Conservation (phyloP, 2,329 filamentous ascomycete genomes). For the Fusarium sp. region DNA sequence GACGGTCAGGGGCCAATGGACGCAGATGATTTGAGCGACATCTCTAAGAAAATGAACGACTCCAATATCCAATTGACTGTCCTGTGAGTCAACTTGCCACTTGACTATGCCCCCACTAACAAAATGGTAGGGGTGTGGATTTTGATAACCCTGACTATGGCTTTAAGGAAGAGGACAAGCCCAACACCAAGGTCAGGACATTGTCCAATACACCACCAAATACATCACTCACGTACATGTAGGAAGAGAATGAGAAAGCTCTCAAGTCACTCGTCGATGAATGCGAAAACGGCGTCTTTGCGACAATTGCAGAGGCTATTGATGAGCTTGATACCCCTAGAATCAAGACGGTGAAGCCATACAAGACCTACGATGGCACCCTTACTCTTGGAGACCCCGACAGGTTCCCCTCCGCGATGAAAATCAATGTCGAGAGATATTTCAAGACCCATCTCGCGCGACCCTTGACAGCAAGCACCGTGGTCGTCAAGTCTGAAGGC, state of each 20-base stretch:
- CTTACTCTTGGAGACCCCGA: constrained; percentile 80
- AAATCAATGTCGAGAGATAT: constrained; percentile 89
- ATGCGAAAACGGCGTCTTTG: constrained; percentile 73
- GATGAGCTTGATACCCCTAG: constrained; percentile 78
- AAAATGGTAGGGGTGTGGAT: constrained; percentile 73
- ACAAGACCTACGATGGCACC: constrained; percentile 78
- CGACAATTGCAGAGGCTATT: constrained; percentile 86
- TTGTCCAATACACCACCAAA: background rate
- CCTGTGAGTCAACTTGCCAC: constrained; percentile 63
- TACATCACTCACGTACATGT: constrained; percentile 9
- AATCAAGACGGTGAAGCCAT: constrained; percentile 76
- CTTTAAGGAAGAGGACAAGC: constrained; percentile 90
- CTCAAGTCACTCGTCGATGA: constrained; percentile 70
- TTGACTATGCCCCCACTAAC: constrained; percentile 31
- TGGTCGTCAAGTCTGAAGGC: constrained; percentile 65
- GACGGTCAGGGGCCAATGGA: constrained; percentile 79
- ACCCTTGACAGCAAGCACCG: constrained; percentile 78
- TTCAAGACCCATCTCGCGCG: constrained; percentile 82
- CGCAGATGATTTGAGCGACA: constrained; percentile 71
- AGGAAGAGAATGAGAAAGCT: constrained; percentile 71
- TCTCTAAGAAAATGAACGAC: constrained; percentile 76
- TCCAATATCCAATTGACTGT: constrained; percentile 79
- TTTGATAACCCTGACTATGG: constrained; percentile 92
- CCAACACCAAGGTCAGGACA: constrained; percentile 67
- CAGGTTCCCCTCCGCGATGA: constrained; percentile 76